Base-by-base conservation (phyloP, 176 grass and related monocot species). In the Aegilops tauschii region DNA sequence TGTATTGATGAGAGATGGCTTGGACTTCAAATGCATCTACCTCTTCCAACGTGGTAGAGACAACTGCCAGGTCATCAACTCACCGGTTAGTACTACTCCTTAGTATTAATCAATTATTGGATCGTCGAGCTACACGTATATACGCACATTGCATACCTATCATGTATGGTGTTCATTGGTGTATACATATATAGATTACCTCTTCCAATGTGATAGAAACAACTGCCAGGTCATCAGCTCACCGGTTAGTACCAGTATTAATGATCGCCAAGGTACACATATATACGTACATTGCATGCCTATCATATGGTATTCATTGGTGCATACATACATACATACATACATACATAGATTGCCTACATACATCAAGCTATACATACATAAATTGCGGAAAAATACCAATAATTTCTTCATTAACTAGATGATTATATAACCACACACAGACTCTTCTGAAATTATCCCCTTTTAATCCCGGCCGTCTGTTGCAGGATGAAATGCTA, bases 1-100 rank as follows among this genome's bases (percentile, higher is more conserved):
- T 5, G 65, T 70, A 20, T 5, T 82, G 65, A 42, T 83, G 30
- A 71, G 80, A 71, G 80, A 83, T 59, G 31, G 39, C 1, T 2
- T 83, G 0, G 80, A 83, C 66, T 71, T 83, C 65, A 69, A 72
- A 71, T 72, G 66, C 66, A 83, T 72, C 66, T 72, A 56, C 31
- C 80, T 71, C 30, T 83, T 83, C 31, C 18, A 39, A 83, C 80
- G 80, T 18, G 65, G 59, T n/a, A 54, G 50, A 54, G 50, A 54
- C 50, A 54, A 54, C 50, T 54, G 50, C 16, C 50, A 54, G 16
- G 16, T 71, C 66, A 83, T 83, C 47, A 83, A 0, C 12, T 58
- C 81, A 30, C 49, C 49, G 44, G 80, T 82, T 6, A 25, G 80
- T 82, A 49, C 35, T 36, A 36, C 35, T 36, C 35, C 45, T n/a